These are phyloP conservation scores for Taphrina betulina DNA, from an alignment of 1,139 yeast species.

Conservation along the genomic window DNA sequence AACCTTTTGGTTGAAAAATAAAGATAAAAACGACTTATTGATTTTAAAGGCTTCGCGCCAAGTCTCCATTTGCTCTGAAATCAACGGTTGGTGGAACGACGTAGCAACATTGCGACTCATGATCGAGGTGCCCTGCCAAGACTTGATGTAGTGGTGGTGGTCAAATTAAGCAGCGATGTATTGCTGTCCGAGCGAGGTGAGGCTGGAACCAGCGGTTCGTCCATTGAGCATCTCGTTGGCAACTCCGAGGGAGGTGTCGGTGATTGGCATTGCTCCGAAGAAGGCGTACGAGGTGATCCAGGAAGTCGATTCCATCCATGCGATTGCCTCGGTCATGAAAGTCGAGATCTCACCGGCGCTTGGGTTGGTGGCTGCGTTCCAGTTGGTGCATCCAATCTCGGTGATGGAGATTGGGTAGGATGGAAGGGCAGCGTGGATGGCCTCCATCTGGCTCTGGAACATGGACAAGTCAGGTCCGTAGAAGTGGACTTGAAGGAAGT, in stretches of 20 bases:
- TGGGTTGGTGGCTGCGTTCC: slow-evolving; percentile 29
- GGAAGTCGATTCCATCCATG: slow-evolving; percentile 29
- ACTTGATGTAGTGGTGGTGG: too few relatives aligned
- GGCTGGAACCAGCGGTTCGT: slow-evolving; percentile 21
- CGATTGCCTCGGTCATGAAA: slow-evolving; percentile 21
- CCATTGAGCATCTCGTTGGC: slow-evolving; percentile 23
- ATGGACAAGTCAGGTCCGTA: slow-evolving; percentile 24
- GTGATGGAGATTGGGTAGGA: slow-evolving; percentile 18
- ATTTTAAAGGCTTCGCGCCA: too few relatives aligned
- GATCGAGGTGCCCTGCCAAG: too few relatives aligned
- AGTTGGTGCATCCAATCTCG: slow-evolving; percentile 32
- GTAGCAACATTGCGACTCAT: too few relatives aligned
- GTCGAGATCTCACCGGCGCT: slow-evolving; percentile 14
- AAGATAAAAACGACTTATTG: too few relatives aligned
- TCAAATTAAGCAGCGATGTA: too few relatives aligned
- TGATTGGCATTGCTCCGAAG: slow-evolving; percentile 29
- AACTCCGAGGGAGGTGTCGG: slow-evolving; percentile 15
- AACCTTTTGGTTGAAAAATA: too few relatives aligned
- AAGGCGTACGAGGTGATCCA: slow-evolving; percentile 20
- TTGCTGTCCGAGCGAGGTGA: slow-evolving; percentile 20
- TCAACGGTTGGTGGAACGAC: too few relatives aligned
- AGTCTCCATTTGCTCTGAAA: too few relatives aligned
- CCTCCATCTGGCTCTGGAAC: slow-evolving; percentile 22
- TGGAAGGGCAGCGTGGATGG: slow-evolving; percentile 30
- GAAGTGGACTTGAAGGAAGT: slow-evolving; percentile 25